phyloP scores from a whole-genome alignment of 345 rosid species.

The Brassica juncea region DNA sequence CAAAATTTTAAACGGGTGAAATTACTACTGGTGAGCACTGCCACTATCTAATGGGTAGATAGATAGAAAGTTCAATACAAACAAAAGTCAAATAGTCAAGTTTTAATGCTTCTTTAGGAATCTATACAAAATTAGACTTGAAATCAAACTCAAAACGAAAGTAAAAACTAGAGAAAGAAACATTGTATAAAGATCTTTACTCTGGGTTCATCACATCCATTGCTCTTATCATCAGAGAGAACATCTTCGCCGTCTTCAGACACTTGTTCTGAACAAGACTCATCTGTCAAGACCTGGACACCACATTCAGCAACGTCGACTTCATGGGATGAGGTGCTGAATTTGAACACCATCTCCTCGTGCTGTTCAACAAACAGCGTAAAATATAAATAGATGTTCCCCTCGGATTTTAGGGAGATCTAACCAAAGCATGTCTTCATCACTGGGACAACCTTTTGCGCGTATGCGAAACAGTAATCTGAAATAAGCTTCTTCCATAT shows the following conservation, averaged over 20 bases:
- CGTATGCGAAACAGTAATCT: neutral
- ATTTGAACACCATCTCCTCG: neutral
- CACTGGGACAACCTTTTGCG: neutral
- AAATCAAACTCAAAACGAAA: neutral
- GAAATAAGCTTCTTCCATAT: neutral
- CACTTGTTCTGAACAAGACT: slow-evolving; percentile 6
- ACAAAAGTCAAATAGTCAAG: neutral
- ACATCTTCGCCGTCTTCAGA: neutral
- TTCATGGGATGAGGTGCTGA: neutral
- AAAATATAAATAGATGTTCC: neutral
- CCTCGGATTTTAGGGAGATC: slow-evolving; percentile 2
- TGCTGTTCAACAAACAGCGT: neutral
- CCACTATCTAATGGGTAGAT: no score
- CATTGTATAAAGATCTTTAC: neutral
- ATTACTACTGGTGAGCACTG: no score
- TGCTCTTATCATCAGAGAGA: neutral
- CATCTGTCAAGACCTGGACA: neutral
- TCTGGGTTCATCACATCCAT: neutral
- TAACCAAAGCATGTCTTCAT: neutral
- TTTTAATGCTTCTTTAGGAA: neutral
- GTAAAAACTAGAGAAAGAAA: neutral
- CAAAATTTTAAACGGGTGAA: no score
- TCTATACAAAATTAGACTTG: neutral
- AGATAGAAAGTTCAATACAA: no score
- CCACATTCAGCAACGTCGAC: neutral